phyloP scores from a whole-genome alignment of 192 early-diverging fungal genomes.

The Coemansia furcata region DNA sequence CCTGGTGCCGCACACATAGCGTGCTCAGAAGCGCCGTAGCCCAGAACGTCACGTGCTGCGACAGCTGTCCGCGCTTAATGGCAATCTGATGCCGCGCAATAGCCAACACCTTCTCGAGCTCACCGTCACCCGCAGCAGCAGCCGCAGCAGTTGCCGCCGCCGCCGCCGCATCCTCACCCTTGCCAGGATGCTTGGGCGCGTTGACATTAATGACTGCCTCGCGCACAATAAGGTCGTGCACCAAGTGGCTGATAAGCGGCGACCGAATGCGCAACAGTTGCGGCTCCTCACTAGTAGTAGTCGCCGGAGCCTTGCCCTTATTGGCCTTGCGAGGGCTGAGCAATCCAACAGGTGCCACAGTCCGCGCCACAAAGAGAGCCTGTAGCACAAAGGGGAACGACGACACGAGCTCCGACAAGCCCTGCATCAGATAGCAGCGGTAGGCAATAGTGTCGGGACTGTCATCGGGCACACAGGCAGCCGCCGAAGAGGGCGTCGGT shows the following conservation, averaged over 20 bases:
- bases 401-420: slow-evolving; percentile 81
- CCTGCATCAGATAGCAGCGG: slow-evolving; percentile 82
- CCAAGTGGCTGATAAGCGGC: slow-evolving; percentile 46
- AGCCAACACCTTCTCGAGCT: slow-evolving; percentile 37
- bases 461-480: slow-evolving; percentile 21
- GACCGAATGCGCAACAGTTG: slow-evolving; percentile 39
- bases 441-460: slow-evolving; percentile 49
- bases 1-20: slow-evolving; percentile 44
- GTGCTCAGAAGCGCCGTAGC: slow-evolving; percentile 63
- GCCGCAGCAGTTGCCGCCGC: neutral
- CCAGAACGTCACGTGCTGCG: slow-evolving; percentile 65
- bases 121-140: neutral
- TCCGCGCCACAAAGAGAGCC: slow-evolving; percentile 38
- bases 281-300: slow-evolving; percentile 10
- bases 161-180: slow-evolving; percentile 6
- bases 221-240: slow-evolving; percentile 51
- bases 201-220: slow-evolving; percentile 36
- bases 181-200: slow-evolving; percentile 20
- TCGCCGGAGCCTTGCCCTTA: slow-evolving; percentile 33
- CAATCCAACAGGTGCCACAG: neutral
- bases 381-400: slow-evolving; percentile 67
- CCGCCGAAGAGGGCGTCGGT: slow-evolving; percentile 2
- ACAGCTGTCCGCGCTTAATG: slow-evolving; percentile 54
- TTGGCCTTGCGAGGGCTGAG: slow-evolving; percentile 39
- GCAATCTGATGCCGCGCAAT: slow-evolving; percentile 37